A percentile compares a stretch with the other conserved stretches of the same genome.
Conservation (phyloP, 129 eudicot genomes). For the Arctium minus region DNA sequence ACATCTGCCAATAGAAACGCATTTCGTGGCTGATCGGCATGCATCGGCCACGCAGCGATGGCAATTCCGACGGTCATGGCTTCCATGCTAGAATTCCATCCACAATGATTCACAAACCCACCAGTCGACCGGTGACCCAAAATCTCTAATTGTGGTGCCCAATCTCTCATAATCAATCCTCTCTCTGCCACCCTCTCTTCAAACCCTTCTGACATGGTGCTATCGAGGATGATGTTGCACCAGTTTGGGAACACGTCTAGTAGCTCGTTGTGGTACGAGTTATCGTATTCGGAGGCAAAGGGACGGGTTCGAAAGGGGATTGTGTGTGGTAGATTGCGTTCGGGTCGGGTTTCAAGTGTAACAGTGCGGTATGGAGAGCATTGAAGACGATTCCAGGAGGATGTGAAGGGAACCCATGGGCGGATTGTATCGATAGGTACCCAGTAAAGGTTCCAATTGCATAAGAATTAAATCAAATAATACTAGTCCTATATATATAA, state of each 20-base stretch:
- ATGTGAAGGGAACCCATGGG: slow-evolving; percentile 64
- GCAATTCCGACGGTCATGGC: not conserved
- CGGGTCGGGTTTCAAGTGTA: slow-evolving; percentile 94
- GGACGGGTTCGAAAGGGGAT: slow-evolving; percentile 71
- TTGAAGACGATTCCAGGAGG: slow-evolving; percentile 46
- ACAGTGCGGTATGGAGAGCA: slow-evolving; percentile 89
- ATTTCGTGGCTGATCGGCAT: not conserved
- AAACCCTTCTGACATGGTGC: slow-evolving; percentile 45
- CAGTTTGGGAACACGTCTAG: slow-evolving; percentile 91
- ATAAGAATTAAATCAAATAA: not conserved
- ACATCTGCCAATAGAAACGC: not conserved
- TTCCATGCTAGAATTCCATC: not conserved
- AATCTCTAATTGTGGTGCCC: not conserved
- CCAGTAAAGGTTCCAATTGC: slow-evolving; percentile 55
- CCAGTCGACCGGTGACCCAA: not conserved
- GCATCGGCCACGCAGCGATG: not conserved
- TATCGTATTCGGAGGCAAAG: slow-evolving; percentile 81
- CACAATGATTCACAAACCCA: not conserved
- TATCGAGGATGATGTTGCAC: slow-evolving; percentile 83
- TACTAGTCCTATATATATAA: too few relatives aligned
- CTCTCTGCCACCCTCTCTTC: not conserved
- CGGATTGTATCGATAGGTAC: slow-evolving; percentile 49
- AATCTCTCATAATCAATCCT: not conserved
- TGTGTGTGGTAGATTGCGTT: slow-evolving; percentile 94
- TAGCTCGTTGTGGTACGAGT: slow-evolving; percentile 88